phyloP scores from a whole-genome alignment of 140 eudicot genomes.

The Stevia rebaudiana region DNA sequence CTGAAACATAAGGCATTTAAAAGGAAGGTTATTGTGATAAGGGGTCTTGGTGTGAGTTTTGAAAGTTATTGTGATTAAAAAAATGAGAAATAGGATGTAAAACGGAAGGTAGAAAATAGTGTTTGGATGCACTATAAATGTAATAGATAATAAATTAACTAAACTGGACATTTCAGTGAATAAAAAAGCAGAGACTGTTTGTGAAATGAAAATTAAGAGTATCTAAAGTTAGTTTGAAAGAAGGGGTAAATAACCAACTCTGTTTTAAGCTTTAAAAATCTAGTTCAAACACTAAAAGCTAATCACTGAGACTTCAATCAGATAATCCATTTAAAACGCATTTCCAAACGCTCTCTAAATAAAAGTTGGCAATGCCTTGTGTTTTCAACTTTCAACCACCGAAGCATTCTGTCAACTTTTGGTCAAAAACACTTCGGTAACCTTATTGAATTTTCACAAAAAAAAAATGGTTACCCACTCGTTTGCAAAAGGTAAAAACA shows the following conservation, averaged over 20 bases:
- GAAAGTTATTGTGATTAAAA: neutral
- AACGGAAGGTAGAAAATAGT: neutral
- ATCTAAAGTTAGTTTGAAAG: neutral
- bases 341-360: neutral
- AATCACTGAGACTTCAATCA: neutral
- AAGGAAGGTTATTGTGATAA: neutral
- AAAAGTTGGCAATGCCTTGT: neutral
- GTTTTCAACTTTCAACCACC: neutral
- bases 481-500: neutral
- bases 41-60: neutral
- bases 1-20: slow-evolving; percentile 35
- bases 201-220: neutral
- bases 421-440: neutral
- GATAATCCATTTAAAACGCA: neutral
- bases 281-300: neutral
- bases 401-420: neutral
- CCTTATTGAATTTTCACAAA: neutral
- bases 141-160: neutral
- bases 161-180: neutral
- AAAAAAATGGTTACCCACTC: neutral
- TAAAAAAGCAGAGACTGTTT: neutral
- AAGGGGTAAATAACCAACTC: neutral
- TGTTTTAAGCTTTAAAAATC: neutral
- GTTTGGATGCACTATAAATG: neutral
- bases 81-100: neutral